A percentile compares a stretch with the other conserved stretches of the same genome.
Evolutionary conservation across 768 basidiomycete species (phyloP).

Genomic region (Lactarius hatsudake): DNA sequence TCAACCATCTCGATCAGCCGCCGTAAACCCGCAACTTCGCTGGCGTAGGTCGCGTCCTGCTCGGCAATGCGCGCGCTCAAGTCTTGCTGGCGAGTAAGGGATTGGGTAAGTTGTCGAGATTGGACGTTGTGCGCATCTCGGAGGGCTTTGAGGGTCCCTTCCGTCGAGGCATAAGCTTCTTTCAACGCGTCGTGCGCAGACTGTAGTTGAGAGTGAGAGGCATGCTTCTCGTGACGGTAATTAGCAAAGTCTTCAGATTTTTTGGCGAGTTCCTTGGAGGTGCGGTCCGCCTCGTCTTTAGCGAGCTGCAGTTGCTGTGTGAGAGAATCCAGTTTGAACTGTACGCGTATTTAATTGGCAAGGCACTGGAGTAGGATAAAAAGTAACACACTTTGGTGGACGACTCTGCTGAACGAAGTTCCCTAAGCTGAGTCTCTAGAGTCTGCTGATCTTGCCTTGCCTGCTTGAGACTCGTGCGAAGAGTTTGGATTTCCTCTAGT

Average conservation of each 20-base stretch:
- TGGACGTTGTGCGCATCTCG: slow-evolving; percentile 72
- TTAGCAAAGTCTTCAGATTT: slow-evolving; percentile 83
- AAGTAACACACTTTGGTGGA: slow-evolving; percentile 59
- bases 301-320: slow-evolving; percentile 78
- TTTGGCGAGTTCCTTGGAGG: slow-evolving; percentile 60
- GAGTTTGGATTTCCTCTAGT: slow-evolving; percentile 66
- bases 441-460: slow-evolving; percentile 69
- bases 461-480: slow-evolving; percentile 68
- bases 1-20: slow-evolving; percentile 84
- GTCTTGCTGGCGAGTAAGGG: slow-evolving; percentile 70
- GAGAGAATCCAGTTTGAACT: slow-evolving; percentile 87
- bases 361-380: slow-evolving; percentile 9
- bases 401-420: slow-evolving; percentile 71
- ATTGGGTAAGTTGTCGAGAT: slow-evolving; percentile 71
- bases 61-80: slow-evolving; percentile 78
- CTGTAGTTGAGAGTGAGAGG: slow-evolving; percentile 74
- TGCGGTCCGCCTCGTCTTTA: slow-evolving; percentile 71
- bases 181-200: slow-evolving; percentile 69
- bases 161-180: slow-evolving; percentile 62
- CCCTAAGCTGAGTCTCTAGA: slow-evolving; percentile 65
- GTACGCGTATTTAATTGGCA: slow-evolving; percentile 12
- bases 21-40: slow-evolving; percentile 69
- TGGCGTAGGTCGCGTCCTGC: slow-evolving; percentile 78
- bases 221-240: slow-evolving; percentile 77
- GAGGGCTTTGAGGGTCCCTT: slow-evolving; percentile 67